Conservation (phyloP, 169 alveolate species). For the Cryptosporidium ubiquitum region DNA sequence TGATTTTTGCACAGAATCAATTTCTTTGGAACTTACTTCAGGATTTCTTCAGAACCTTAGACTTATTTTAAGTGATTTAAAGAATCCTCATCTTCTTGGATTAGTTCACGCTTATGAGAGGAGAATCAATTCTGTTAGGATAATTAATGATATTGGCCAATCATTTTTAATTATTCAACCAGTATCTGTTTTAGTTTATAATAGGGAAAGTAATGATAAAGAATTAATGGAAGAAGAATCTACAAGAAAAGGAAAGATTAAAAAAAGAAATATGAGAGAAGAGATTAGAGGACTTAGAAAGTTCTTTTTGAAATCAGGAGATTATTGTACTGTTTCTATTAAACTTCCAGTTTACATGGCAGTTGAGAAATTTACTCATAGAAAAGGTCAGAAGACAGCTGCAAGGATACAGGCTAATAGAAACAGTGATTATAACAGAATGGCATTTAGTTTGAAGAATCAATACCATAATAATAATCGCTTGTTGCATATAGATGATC, state of each 20-base stretch:
- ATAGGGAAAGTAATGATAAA: not conserved
- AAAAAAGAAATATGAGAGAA: not conserved
- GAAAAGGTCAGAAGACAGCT: slow-evolving; percentile 72
- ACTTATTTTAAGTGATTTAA: slow-evolving; percentile 23
- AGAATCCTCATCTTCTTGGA: slow-evolving; percentile 52
- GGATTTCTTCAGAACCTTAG: slow-evolving; percentile 57
- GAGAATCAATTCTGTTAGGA: slow-evolving; percentile 23
- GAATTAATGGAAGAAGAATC: not conserved
- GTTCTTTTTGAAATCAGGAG: slow-evolving; percentile 11
- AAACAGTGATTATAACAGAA: slow-evolving; percentile 33
- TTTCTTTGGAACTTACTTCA: slow-evolving; percentile 61
- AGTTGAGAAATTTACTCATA: slow-evolving; percentile 60
- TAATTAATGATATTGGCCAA: slow-evolving; percentile 63
- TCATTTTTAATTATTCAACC: slow-evolving; percentile 53
- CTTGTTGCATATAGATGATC: not conserved
- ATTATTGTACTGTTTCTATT: slow-evolving; percentile 39
- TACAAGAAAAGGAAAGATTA: not conserved
- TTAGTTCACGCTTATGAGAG: slow-evolving; percentile 47
- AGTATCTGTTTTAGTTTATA: not conserved
- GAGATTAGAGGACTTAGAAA: slow-evolving; percentile 24
- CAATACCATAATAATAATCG: not conserved
- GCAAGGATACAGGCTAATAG: slow-evolving; percentile 61
- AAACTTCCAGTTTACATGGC: slow-evolving; percentile 69
- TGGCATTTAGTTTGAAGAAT: not conserved
- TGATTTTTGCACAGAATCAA: slow-evolving; percentile 49